A percentile compares a stretch with the other conserved stretches of the same genome.
phyloP scores from a whole-genome alignment of 2,329 filamentous ascomycete species.

The Berkeleyomyces basicola region DNA sequence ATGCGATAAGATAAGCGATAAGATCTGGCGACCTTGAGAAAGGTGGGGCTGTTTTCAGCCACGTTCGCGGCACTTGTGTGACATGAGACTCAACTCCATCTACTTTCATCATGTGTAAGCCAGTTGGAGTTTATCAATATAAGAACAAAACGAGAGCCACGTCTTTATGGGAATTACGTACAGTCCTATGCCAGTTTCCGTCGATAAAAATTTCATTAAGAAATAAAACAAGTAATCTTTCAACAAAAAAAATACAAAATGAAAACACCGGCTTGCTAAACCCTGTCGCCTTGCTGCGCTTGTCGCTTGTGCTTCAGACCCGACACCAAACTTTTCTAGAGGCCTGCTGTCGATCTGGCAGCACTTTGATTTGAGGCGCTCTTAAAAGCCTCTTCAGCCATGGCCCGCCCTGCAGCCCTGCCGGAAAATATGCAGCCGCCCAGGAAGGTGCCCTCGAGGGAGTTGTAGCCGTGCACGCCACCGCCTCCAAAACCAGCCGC shows the following conservation, averaged over 20 bases:
- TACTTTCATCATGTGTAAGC: no score
- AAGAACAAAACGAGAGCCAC: neutral
- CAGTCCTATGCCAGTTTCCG: no score
- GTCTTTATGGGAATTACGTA: neutral
- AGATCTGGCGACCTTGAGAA: neutral
- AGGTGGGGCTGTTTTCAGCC: neutral
- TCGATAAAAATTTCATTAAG: no score
- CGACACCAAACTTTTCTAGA: neutral
- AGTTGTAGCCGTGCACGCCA: constrained; percentile 44
- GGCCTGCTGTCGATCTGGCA: neutral
- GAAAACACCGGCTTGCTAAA: neutral
- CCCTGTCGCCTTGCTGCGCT: neutral
- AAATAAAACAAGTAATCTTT: no score
- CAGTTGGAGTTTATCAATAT: no score
- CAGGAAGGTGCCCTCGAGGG: constrained; percentile 45
- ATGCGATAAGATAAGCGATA: constrained; percentile 6
- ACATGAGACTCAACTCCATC: neutral
- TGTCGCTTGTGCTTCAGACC: neutral
- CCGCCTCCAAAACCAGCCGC: constrained; percentile 45
- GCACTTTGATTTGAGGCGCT: neutral
- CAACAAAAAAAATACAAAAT: neutral
- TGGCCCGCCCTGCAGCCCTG: constrained; percentile 35
- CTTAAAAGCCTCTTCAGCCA: constrained; percentile 28
- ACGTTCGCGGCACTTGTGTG: neutral
- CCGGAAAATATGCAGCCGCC: constrained; percentile 49